Evolutionary conservation across 371 early-diverging fungal genomes (phyloP).

Genomic region (Coemansia sp.): DNA sequence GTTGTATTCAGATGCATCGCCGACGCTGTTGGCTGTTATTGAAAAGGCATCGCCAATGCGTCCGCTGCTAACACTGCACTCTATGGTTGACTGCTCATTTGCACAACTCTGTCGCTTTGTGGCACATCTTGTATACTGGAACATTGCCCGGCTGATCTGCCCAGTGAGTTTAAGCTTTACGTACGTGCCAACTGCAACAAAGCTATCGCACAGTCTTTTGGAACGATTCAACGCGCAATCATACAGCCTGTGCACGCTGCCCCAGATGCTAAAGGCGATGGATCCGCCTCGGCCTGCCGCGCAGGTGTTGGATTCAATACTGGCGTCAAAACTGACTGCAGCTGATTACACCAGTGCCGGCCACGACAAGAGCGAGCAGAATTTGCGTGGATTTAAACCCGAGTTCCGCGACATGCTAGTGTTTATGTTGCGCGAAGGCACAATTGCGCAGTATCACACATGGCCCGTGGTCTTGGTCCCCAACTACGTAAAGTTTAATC

Average conservation of each 20-base stretch:
- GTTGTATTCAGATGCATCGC: slow-evolving; percentile 80
- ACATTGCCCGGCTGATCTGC: slow-evolving; percentile 82
- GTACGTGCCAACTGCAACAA: slow-evolving; percentile 57
- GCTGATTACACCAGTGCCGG: neutral
- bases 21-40: slow-evolving; percentile 78
- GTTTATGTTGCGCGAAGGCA: slow-evolving; percentile 71
- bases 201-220: slow-evolving; percentile 48
- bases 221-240: slow-evolving; percentile 64
- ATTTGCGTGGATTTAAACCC: slow-evolving; percentile 63
- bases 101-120: slow-evolving; percentile 85
- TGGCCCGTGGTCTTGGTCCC: slow-evolving; percentile 71
- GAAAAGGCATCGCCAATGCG: slow-evolving; percentile 87
- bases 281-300: slow-evolving; percentile 69
- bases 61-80: slow-evolving; percentile 78
- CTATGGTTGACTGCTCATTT: slow-evolving; percentile 81
- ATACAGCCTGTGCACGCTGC: slow-evolving; percentile 66
- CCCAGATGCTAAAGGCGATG: slow-evolving; percentile 68
- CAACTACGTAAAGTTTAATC: slow-evolving; percentile 55
- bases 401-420: slow-evolving; percentile 78
- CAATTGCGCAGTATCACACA: slow-evolving; percentile 81
- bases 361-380: slow-evolving; percentile 56
- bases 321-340: neutral
- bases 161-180: slow-evolving; percentile 74
- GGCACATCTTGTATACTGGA: slow-evolving; percentile 90
- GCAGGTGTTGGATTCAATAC: slow-evolving; percentile 33